phyloP scores from a whole-genome alignment of 768 basidiomycete species.

The Chalciporus piperatus region DNA sequence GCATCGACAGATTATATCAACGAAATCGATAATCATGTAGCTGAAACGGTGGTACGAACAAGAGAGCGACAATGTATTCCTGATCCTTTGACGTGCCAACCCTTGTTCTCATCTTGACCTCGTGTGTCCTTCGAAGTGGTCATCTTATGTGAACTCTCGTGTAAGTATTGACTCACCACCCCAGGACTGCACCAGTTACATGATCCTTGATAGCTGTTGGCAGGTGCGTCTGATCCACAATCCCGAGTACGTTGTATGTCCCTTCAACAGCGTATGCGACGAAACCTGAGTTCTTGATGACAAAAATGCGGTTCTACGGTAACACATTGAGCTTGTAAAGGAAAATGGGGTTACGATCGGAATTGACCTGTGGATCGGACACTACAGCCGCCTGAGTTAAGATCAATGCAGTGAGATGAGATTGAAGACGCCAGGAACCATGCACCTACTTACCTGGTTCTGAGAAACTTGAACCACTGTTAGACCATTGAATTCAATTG shows the following conservation, averaged over 20 bases:
- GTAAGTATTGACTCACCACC: constrained; percentile 37
- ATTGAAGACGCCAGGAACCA: neutral
- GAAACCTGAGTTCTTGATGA: constrained; percentile 76
- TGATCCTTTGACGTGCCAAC: constrained; percentile 42
- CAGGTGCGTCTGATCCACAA: constrained; percentile 84
- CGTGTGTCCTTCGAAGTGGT: constrained; percentile 47
- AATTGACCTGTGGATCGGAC: constrained; percentile 60
- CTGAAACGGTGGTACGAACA: constrained; percentile 41
- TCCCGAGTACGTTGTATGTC: constrained; percentile 72
- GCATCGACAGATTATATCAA: constrained; percentile 1
- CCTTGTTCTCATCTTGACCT: constrained; percentile 73
- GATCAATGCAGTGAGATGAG: neutral
- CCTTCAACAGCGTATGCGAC: constrained; percentile 77
- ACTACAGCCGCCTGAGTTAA: constrained; percentile 55
- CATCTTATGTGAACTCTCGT: neutral
- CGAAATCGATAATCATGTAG: neutral
- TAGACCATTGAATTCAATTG: constrained; percentile 75
- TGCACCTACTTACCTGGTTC: constrained; percentile 50
- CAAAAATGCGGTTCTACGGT: constrained; percentile 65
- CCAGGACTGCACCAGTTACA: constrained; percentile 61
- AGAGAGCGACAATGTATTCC: constrained; percentile 77
- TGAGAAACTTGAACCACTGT: constrained; percentile 87
- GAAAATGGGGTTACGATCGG: neutral
- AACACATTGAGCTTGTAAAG: neutral
- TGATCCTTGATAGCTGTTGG: constrained; percentile 56